phyloP scores from a whole-genome alignment of 1,284 basidiomycete species.

The Bondarzewia mesenterica region DNA sequence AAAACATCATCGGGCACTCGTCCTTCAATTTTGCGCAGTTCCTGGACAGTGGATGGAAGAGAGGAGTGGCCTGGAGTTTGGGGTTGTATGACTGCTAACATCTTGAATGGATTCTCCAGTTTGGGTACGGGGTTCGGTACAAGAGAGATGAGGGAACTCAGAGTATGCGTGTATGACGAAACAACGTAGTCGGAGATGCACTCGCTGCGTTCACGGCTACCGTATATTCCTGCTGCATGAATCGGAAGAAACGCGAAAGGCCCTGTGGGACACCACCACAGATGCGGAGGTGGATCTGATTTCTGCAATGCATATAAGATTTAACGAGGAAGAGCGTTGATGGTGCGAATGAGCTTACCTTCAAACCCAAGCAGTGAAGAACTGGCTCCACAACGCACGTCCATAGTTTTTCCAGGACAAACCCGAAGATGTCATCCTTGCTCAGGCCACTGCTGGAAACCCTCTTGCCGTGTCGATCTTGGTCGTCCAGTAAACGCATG shows the following conservation, averaged over 20 bases:
- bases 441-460: no score
- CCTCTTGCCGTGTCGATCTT: no score
- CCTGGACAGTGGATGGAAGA: not conserved
- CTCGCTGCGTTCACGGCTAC: not conserved
- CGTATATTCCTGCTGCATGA: not conserved
- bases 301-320: no score
- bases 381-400: no score
- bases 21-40: not conserved
- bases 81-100: not conserved
- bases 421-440: no score
- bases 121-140: not conserved
- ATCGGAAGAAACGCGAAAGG: not conserved
- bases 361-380: no score
- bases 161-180: not conserved
- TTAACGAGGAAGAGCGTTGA: no score
- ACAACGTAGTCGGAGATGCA: not conserved
- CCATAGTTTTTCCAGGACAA: no score
- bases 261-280: not conserved
- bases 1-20: not conserved
- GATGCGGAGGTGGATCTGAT: no score
- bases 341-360: no score
- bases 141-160: not conserved
- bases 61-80: not conserved
- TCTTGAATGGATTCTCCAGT: not conserved
- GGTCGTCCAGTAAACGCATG: no score